Evolutionary conservation across 495 filamentous ascomycete species (phyloP), one percentile per base, ranked within the genome.

Genomic region (Lepraria neglecta): DNA sequence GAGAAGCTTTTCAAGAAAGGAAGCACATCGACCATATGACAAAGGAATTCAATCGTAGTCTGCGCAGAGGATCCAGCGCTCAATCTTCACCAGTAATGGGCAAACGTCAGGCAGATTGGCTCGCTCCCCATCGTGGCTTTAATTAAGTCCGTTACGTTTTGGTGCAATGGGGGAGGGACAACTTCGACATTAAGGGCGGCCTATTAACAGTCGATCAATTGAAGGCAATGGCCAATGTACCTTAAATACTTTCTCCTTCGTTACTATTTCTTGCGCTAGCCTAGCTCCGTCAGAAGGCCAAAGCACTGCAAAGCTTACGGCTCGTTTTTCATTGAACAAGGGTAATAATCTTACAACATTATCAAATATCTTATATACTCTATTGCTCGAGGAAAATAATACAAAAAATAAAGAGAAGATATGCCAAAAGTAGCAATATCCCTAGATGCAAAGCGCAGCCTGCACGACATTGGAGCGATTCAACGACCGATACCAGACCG

Each of bases 51-150:
- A 60, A 60, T 27, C 47, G 47, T 42, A 53, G 19, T 17, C 33
- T 60, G 47, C 7, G 47, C 3, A 60, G 58, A 53, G 58, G 33
- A 60, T 60, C 33, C 2, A 60, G 47, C 40, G 58, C 24, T 52
- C 33, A 60, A 27, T 53, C 46, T 60, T 60, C 33, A 53, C 33
- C 33, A 4, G 19, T 60, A 31, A 60, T 35, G 19, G 47, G 15
- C 0, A 60, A 60, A 53, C 47, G 33, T 60, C 14, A 14, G 24
- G 17, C 4, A 33, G 27, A 53, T 53, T 60, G 21, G 31, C 28
- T 30, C 15, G 21, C 58, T 60, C 21, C 24, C 5, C 33, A 60
- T 60, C 21, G 15, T 35, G 30, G 42, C 27, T 21, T 9, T n/a
- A 47, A 27, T 24, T 46, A 24, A 58, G 33, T 31, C 7, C 10